These are phyloP conservation scores for Dissophora ornata DNA, from an alignment of 192 early-diverging fungal genomes.

Conservation along the genomic window DNA sequence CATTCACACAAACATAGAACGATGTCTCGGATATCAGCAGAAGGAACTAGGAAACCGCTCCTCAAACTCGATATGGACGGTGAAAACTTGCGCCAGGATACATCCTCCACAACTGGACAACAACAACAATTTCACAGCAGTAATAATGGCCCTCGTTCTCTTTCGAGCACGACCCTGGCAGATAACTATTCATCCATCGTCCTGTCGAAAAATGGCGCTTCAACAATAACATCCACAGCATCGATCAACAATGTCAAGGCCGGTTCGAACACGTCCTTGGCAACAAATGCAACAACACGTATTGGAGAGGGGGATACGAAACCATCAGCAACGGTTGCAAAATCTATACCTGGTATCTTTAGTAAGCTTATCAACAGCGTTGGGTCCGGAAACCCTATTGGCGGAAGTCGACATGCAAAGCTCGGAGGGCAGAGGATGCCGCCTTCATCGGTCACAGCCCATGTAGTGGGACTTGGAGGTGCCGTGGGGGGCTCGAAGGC, in stretches of 20 bases:
- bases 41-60: conserved; percentile 26
- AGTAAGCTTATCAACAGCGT: conserved; percentile 44
- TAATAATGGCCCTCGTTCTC: neutral
- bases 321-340: neutral
- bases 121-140: neutral
- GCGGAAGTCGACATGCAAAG: conserved; percentile 41
- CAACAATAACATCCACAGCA: neutral
- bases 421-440: conserved; percentile 21
- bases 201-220: conserved; percentile 1
- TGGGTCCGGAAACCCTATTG: conserved; percentile 46
- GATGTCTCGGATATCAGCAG: conserved; percentile 14
- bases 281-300: neutral
- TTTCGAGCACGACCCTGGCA: neutral
- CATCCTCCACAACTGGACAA: neutral
- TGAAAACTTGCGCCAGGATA: conserved; percentile 11
- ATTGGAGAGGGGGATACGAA: neutral
- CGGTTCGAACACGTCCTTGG: neutral
- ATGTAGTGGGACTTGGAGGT: conserved; percentile 36
- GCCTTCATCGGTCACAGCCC: conserved; percentile 36
- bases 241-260: no score
- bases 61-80: conserved; percentile 32
- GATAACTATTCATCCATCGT: conserved; percentile 1
- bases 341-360: conserved; percentile 24
- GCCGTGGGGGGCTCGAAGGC: conserved; percentile 19
- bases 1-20: no score